Base-by-base conservation (phyloP, 345 rosid species). In the Rhodamnia rubescens region DNA sequence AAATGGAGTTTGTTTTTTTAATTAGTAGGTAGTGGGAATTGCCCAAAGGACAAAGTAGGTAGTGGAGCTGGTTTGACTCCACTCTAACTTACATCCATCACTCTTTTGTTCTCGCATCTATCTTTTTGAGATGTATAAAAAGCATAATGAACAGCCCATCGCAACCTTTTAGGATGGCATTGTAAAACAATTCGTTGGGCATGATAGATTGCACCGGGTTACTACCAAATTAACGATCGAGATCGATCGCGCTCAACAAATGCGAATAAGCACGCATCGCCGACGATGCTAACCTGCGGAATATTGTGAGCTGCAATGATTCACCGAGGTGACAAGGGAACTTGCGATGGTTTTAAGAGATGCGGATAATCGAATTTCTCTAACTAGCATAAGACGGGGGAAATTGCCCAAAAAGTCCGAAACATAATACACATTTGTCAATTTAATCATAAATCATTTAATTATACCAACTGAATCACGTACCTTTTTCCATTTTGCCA, bases 321-420 rank as follows among this genome's bases (percentile, higher is more conserved):
- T 18, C 47, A 2, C 18, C 0, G 1, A 8, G 7, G 4, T 18
- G 9, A 15, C 6, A 4, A 2, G 47, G 13, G 24, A 69, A 24
- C 22, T 69, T 36, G 24, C 7, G 6, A 69, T 36, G 1, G 10
- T 32, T 6, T 18, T 0, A 2, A 5, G 78, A 16, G 44, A 32
- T 0, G 1, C 0, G 0, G 4, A 8, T 16, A 4, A 8, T 18
- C 7, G 4, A 8, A 36, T 69, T 18, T 32, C 1, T 69, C 15
- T 16, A 3, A 5, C 4, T 18, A 2, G 7, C 47, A 18, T 5
- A 11, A 4, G 13, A 69, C 0, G 1, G 8, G 52, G 14, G 50
- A 11, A 50, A 50, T 10, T 50, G 52, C 14, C 14, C 52, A 50
- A 50, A 11, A 50, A 50, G 52, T 50, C 14, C 10, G 4, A 50